Base-by-base conservation (phyloP, 345 rosid species). In the Cardamine occulta region DNA sequence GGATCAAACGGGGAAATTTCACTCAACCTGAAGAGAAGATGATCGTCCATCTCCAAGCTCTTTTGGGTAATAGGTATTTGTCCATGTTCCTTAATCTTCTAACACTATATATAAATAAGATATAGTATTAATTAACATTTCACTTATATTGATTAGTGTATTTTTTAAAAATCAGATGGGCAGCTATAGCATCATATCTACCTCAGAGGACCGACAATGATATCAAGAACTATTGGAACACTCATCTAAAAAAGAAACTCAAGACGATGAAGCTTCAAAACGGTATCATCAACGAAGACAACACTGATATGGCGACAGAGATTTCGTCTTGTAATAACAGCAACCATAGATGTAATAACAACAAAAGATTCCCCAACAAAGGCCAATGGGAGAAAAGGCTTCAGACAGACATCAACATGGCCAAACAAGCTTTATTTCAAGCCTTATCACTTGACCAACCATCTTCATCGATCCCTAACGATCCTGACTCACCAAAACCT, bases 31-130 rank as follows among this genome's bases (percentile, higher is more conserved):
- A 95, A 74, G 98, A 95, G 84, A 90, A 90, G 79, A 95, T 82
- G 89, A 95, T 95, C 56, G 76, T 95, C 81, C 99, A 95, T 55
- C 99, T 95, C 63, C 99, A 95, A 88, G 99, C 94, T 64, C 98
- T 95, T 72, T 73, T 95, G 34, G 99, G 99, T 31, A 95, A 92
- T 76, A 88, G 99, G 99, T 92, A 81, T 7, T 0, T 62, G 2
- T 47, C 1, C 6, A 47, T 69, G 14, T 55, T 8, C 11, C 6
- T 8, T 37, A 9, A 24, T 28, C 39, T 57, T 34, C 58, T 34
- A 18, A 24, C 6, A 28, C 4, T 19, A 19, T 19, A 19, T 57
- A 31, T 57, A n/a, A 57, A 9, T 58, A 56, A 29, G 21, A 18
- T 34, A 52, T 23, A 37, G 47, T 34, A 34, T 34, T 34, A 34